Conservation (phyloP, 2,329 filamentous ascomycete species). For the Apiospora arundinis region DNA sequence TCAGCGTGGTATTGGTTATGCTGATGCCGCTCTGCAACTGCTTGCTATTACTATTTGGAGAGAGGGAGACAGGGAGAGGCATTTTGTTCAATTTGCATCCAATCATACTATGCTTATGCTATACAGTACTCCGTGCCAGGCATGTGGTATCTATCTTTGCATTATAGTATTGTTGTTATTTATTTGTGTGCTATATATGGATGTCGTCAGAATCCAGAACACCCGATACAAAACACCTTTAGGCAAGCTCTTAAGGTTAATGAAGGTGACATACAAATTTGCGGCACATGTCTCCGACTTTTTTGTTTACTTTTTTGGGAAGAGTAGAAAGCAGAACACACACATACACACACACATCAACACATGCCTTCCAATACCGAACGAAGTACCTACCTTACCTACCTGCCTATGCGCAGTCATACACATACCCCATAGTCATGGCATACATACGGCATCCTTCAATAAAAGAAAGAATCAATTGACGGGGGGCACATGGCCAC, state of each 20-base stretch:
- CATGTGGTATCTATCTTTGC: too few species aligned
- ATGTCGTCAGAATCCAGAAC: neutral
- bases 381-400: too few species aligned
- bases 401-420: too few species aligned
- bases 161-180: too few species aligned
- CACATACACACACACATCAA: neutral
- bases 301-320: constrained; percentile 2
- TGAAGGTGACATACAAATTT: neutral
- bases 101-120: neutral
- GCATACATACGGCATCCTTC: neutral
- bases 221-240: neutral
- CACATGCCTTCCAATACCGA: neutral
- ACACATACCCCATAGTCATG: neutral
- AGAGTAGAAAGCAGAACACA: neutral
- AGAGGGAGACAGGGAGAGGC: neutral
- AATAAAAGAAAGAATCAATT: constrained; percentile 1
- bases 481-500: constrained; percentile 1
- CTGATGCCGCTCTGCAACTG: neutral
- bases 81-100: constrained; percentile 1
- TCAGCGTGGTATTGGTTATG: constrained; percentile 8
- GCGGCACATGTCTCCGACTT: constrained; percentile 4
- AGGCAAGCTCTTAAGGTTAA: constrained; percentile 3
- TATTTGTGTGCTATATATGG: neutral
- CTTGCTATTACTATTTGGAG: neutral
- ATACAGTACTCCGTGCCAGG: too few species aligned